These are phyloP conservation scores for Prunus fruticosa DNA, from an alignment of 306 rosid species.

Conservation along the genomic window DNA sequence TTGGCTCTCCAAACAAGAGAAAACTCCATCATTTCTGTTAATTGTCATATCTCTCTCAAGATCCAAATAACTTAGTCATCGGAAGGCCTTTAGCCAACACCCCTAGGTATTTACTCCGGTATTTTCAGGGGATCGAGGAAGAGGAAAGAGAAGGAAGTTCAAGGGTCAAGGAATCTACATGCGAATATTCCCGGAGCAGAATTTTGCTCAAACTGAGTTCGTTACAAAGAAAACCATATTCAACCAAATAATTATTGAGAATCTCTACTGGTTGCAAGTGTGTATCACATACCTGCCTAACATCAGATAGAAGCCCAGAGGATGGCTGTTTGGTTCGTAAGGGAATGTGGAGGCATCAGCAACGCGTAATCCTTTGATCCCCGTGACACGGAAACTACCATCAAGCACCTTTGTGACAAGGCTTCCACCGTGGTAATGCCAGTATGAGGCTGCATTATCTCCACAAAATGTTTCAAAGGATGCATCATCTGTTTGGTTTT, in stretches of 20 bases:
- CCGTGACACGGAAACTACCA: slow-evolving; percentile 2
- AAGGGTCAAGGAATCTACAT: no score
- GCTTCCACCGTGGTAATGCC: slow-evolving; percentile 33
- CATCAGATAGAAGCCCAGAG: slow-evolving; percentile 1
- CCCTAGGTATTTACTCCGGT: no score
- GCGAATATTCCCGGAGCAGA: no score
- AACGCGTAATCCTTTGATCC: neutral
- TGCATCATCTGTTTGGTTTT: slow-evolving; percentile 3
- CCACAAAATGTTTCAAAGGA: slow-evolving; percentile 13
- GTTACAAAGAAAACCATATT: neutral
- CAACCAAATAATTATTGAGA: neutral
- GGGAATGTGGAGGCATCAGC: slow-evolving; percentile 8
- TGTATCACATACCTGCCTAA: slow-evolving; percentile 14
- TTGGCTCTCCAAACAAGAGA: no score
- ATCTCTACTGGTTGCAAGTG: no score
- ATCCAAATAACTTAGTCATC: no score
- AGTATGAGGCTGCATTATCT: neutral
- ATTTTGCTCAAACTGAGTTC: neutral
- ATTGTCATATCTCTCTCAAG: no score
- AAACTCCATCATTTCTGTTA: no score
- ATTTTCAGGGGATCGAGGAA: no score
- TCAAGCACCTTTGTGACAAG: slow-evolving; percentile 20
- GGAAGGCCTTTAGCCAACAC: no score
- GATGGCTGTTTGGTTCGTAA: slow-evolving; percentile 16
- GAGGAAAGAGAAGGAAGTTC: no score